These are phyloP conservation scores for Amanita pallidorosea DNA, from an alignment of 768 basidiomycete species.

Conservation along the genomic window DNA sequence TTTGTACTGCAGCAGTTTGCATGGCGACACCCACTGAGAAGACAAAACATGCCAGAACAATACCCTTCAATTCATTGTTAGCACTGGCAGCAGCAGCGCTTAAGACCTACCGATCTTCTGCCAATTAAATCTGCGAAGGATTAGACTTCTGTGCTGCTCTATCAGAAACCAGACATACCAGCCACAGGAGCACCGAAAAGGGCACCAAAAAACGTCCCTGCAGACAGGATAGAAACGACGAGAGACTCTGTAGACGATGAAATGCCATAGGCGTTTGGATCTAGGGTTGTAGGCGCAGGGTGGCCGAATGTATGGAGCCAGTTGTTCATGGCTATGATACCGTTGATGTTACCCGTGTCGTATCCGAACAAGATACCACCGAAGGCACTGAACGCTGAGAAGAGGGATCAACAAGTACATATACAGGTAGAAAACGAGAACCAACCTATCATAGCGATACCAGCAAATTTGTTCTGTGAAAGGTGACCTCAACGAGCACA, in stretches of 20 bases:
- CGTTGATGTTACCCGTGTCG: slow-evolving; percentile 79
- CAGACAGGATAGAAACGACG: slow-evolving; percentile 60
- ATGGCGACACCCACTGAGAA: slow-evolving; percentile 59
- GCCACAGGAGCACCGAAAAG: slow-evolving; percentile 33
- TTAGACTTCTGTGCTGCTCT: slow-evolving; percentile 7
- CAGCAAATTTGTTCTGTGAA: slow-evolving; percentile 26
- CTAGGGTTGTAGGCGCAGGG: slow-evolving; percentile 11
- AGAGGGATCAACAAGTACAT: neutral
- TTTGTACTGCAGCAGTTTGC: slow-evolving; percentile 43
- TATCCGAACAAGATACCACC: slow-evolving; percentile 53
- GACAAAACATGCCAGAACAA: slow-evolving; percentile 46
- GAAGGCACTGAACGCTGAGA: slow-evolving; percentile 31
- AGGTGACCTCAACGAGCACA: neutral
- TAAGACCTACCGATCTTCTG: slow-evolving; percentile 27
- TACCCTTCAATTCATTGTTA: slow-evolving; percentile 26
- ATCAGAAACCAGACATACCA: slow-evolving; percentile 13
- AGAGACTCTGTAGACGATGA: slow-evolving; percentile 38
- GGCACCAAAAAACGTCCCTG: slow-evolving; percentile 78
- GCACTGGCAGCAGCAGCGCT: neutral
- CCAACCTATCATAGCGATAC: slow-evolving; percentile 29
- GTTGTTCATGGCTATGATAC: slow-evolving; percentile 56
- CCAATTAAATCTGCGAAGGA: slow-evolving; percentile 36
- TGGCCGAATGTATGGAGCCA: slow-evolving; percentile 43
- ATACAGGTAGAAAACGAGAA: neutral
- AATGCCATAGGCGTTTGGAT: slow-evolving; percentile 22